Evolutionary conservation across 768 basidiomycete genomes (phyloP).

Genomic region (Omphalotus guepiniiformis): DNA sequence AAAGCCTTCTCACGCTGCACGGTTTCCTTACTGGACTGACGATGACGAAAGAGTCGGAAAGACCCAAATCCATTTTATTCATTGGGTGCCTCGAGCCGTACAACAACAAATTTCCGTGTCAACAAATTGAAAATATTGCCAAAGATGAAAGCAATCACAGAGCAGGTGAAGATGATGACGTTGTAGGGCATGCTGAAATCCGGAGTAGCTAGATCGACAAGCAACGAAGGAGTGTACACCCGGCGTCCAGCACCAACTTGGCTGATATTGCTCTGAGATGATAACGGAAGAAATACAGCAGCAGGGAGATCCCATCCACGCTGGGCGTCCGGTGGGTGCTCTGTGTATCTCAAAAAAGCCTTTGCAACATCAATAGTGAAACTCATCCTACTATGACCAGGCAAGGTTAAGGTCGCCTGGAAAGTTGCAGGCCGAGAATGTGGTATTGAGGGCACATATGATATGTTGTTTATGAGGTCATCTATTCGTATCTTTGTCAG

Average conservation of each 20-base stretch:
- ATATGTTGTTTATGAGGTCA: conserved; percentile 57
- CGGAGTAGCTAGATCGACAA: conserved; percentile 94
- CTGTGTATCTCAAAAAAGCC: conserved; percentile 87
- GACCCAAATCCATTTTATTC: no score
- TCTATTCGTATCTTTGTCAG: no score
- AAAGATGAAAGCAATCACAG: conserved; percentile 88
- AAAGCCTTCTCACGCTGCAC: no score
- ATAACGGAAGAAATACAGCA: conserved; percentile 61
- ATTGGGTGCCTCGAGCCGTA: conserved; percentile 21
- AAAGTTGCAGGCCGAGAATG: conserved; percentile 77
- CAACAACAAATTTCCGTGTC: conserved; percentile 74
- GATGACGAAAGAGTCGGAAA: no score
- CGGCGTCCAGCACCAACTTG: conserved; percentile 23
- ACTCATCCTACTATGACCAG: conserved; percentile 57
- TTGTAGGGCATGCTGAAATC: conserved; percentile 99
- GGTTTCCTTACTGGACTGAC: no score
- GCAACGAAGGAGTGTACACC: conserved; percentile 76
- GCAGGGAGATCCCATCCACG: conserved; percentile 92
- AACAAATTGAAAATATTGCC: conserved; percentile 88
- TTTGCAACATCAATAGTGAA: conserved; percentile 75
- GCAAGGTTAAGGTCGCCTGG: conserved; percentile 67
- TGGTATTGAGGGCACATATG: conserved; percentile 63
- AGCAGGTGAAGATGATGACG: conserved; percentile 95
- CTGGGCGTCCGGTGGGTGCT: conserved; percentile 94
- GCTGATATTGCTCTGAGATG: conserved; percentile 15